Percentiles rank a stretch among this genome's conserved stretches.
phyloP scores from a whole-genome alignment of 805 yeast genomes.

The Cyberlindnera xishuangbannaensis region DNA sequence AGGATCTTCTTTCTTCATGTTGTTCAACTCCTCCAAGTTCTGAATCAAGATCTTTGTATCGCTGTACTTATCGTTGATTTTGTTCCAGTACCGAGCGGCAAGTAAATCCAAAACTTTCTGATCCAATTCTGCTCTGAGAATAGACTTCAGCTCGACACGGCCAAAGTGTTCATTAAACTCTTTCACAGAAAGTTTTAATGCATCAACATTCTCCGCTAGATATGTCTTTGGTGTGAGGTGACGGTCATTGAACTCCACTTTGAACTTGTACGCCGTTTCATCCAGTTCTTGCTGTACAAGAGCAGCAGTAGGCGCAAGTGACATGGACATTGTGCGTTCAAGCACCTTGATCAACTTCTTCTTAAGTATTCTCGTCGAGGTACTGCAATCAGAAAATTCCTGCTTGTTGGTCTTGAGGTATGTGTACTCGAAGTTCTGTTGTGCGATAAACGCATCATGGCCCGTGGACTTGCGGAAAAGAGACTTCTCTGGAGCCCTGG shows the following conservation, averaged over 20 bases:
- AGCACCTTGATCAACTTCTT: conserved; percentile 78
- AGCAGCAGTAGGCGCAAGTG: conserved; percentile 80
- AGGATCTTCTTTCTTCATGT: conserved; percentile 58
- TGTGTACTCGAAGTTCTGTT: conserved; percentile 56
- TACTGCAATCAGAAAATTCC: conserved; percentile 56
- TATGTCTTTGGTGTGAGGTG: conserved; percentile 92
- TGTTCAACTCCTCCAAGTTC: conserved; percentile 48
- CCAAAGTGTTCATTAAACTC: conserved; percentile 81
- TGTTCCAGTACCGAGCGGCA: conserved; percentile 91
- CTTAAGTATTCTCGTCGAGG: conserved; percentile 72
- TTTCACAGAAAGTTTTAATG: conserved; percentile 78
- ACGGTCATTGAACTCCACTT: conserved; percentile 95
- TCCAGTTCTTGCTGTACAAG: conserved; percentile 88
- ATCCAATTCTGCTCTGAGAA: conserved; percentile 79
- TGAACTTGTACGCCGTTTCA: conserved; percentile 86
- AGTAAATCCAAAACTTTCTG: conserved; percentile 82
- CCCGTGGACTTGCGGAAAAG: conserved; percentile 52
- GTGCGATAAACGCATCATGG: conserved; percentile 59
- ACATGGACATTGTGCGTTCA: conserved; percentile 86
- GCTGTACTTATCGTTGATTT: conserved; percentile 27
- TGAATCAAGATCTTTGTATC: conserved; percentile 30
- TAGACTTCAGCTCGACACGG: conserved; percentile 70
- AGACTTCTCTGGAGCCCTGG: conserved; percentile 56
- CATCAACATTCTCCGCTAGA: conserved; percentile 85
- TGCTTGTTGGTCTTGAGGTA: conserved; percentile 63